Evolutionary conservation across 148 eudicot species (phyloP).

Genomic region (Arctostaphylos glauca): DNA sequence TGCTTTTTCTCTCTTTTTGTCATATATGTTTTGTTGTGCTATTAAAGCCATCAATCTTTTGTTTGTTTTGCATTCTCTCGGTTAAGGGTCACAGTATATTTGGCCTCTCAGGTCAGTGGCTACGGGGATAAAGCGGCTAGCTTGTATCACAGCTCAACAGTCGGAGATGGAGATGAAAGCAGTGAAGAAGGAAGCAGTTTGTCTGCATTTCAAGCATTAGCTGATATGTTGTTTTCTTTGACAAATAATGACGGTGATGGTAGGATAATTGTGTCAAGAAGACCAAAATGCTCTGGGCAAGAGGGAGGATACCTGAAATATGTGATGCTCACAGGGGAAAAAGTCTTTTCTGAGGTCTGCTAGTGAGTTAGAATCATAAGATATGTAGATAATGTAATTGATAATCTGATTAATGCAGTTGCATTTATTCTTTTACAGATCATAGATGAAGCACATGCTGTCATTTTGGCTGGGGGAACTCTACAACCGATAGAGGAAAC

Average conservation of each 20-base stretch:
- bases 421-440: slow-evolving; percentile 38
- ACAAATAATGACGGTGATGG: slow-evolving; percentile 83
- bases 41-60: not conserved
- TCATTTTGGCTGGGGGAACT: slow-evolving; percentile 90
- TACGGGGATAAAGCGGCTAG: slow-evolving; percentile 67
- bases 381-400: not conserved
- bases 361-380: not conserved
- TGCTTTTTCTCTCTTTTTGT: not conserved
- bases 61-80: not conserved
- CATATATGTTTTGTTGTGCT: not conserved
- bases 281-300: slow-evolving; percentile 34
- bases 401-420: not conserved
- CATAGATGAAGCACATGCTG: slow-evolving; percentile 76
- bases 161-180: slow-evolving; percentile 26
- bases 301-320: slow-evolving; percentile 74
- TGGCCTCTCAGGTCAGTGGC: slow-evolving; percentile 70
- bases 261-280: slow-evolving; percentile 66
- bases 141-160: slow-evolving; percentile 28
- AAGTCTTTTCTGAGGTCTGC: slow-evolving; percentile 83
- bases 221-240: slow-evolving; percentile 60
- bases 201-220: slow-evolving; percentile 71
- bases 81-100: not conserved
- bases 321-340: slow-evolving; percentile 96
- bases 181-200: slow-evolving; percentile 59
- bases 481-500: slow-evolving; percentile 92